Base-by-base conservation (phyloP, 2,329 filamentous ascomycete genomes). In the Phialocephala subalpina region DNA sequence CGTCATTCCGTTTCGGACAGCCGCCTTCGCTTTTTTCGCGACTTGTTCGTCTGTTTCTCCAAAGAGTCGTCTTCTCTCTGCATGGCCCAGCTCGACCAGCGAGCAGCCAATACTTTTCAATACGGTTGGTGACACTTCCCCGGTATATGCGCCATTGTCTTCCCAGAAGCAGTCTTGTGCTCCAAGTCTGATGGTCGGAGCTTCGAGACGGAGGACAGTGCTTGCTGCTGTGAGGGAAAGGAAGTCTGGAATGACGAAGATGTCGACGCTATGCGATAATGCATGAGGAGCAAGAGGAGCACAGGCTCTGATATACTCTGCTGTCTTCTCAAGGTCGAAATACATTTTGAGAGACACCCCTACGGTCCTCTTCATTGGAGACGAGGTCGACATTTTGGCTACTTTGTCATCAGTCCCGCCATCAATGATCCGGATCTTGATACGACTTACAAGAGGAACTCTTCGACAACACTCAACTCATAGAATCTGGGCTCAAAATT, bases 281-380 rank as follows among this genome's bases (percentile, higher is more conserved):
- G 79, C 76, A 22, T 80, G 73, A 3, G 80, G 75, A 38, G 81
- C 75, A 27, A 82, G 78, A 22, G 82, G 76, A 45, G 85, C 75
- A 9, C 81, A 81, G 35, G 80, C 70, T 16, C 87, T 78, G 18
- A 91, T 80, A 75, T 90, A 90, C 63, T 82, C 74, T 55, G 83
- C 79, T 1, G 91, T 94, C 67, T 84, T 83, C 12, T 84, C 79
- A 9, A 90, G 84, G 67, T 89, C 87, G 80, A 94, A 94, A 84
- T 94, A 94, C 87, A 93, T 92, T 75, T 94, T 94, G 45, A 91
- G 87, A 56, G 88, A 91, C 69, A 93, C 88, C 77, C 91, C 91
- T 66, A 94, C 83, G 67, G 94, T 82, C 73, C 88, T 88, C n/a
- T 42, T 58, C 25, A 1, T 16, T 53, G 5, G 49, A 18, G 25